Evolutionary conservation across 108 stramenopile genomes (phyloP), one percentile per base, ranked within the genome.

Genomic region (Asterionellopsis glacialis): DNA sequence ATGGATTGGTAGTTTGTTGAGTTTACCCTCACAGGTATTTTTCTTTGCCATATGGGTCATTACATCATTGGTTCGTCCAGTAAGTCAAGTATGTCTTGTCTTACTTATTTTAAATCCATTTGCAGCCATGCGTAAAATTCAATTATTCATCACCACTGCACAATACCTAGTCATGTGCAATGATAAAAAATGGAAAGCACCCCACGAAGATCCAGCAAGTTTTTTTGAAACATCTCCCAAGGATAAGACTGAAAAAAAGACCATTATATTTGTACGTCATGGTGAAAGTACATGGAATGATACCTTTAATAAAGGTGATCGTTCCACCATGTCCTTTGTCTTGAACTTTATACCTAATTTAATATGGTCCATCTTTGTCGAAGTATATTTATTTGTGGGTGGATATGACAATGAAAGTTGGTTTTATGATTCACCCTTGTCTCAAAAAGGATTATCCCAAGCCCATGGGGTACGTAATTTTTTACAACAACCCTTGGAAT

Each of bases 241-340:
- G 3, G 39, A 25, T 55, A 57, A 57, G 16, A 50, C 81, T 28
- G 69, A 74, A 41, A 75, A 66, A 21, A 93, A 93, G 56, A 90
- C 85, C 0, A 64, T 93, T 33, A 78, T 93, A 24, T 80, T 93
- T 44, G 70, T 93, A 7, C 84, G 92, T 5, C 92, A 93, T 47
- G 92, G 92, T 19, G 76, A 81, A 67, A 74, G 78, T 15, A 85
- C 84, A 15, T 93, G 92, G 92, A 93, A 93, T 61, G 88, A 93
- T 44, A 90, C 88, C n/a, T 93, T 93, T 72, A 93, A 93, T 65
- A 75, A 73, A 41, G 80, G 80, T 19, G 85, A 88, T 52, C 80
- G 88, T 9, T 70, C 68, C 57, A 69, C 64, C 40, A n/a, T 67
- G 26, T n/a, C 50, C 16, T 93, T 93, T 60, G 45, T 77, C 0